These are phyloP conservation scores for Yamadazyma buinensis DNA, from an alignment of 1,139 yeast species.

Conservation along the genomic window DNA sequence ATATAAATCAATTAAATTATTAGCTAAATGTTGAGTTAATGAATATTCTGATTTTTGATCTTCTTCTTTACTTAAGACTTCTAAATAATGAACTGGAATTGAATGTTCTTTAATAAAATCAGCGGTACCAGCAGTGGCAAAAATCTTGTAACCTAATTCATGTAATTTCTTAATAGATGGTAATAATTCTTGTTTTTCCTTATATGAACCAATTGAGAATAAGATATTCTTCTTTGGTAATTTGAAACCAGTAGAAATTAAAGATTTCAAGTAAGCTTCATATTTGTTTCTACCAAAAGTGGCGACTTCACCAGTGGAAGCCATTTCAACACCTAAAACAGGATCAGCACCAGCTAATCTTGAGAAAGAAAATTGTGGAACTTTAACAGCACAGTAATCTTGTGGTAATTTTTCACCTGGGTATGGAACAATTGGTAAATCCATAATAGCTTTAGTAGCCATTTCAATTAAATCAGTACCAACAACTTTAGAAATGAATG, in stretches of 20 bases:
- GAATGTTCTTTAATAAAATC: constrained; percentile 95
- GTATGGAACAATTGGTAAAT: constrained; percentile 80
- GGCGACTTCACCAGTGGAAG: constrained; percentile 99
- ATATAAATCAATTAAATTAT: constrained; percentile 93
- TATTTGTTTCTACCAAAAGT: constrained; percentile 93
- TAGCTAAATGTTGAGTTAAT: constrained; percentile 92
- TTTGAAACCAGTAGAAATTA: constrained; percentile 92
- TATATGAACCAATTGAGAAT: constrained; percentile 94
- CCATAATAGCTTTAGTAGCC: constrained; percentile 97
- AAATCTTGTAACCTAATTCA: constrained; percentile 83
- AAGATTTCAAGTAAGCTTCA: constrained; percentile 94
- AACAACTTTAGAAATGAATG: constrained; percentile 95
- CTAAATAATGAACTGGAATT: constrained; percentile 92
- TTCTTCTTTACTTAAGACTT: constrained; percentile 71
- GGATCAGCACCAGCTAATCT: constrained; percentile 99
- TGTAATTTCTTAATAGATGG: constrained; percentile 81
- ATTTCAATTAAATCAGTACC: constrained; percentile 96
- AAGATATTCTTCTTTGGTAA: constrained; percentile 93
- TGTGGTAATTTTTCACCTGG: constrained; percentile 87
- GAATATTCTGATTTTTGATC: constrained; percentile 92
- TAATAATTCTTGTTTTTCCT: constrained; percentile 89
- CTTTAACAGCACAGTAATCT: constrained; percentile 95
- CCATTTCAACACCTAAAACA: constrained; percentile 98
- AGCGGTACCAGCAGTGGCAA: constrained; percentile 99
- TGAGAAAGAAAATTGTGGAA: constrained; percentile 97